A percentile compares a stretch with the other conserved stretches of the same genome.
phyloP scores from a whole-genome alignment of 495 filamentous ascomycete species.

The Tuber brumale region DNA sequence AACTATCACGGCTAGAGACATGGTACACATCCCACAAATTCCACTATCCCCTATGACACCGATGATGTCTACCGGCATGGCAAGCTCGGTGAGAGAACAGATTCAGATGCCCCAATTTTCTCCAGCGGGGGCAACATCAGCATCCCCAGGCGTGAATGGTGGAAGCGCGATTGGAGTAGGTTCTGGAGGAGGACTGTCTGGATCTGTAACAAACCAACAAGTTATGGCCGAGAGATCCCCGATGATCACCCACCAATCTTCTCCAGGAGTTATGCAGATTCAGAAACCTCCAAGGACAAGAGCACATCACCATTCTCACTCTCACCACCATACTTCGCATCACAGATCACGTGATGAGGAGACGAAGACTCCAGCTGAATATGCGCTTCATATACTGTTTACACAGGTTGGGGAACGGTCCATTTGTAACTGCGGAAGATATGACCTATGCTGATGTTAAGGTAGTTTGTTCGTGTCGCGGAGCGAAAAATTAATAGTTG shows the following conservation, averaged over 20 bases:
- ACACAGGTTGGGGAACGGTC: conserved; percentile 61
- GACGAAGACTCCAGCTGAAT: conserved; percentile 83
- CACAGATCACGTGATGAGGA: conserved; percentile 51
- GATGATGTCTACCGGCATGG: conserved; percentile 25
- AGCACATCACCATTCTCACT: conserved; percentile 70
- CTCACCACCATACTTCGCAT: conserved; percentile 60
- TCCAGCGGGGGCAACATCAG: conserved; percentile 26
- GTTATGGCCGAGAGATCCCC: conserved; percentile 24
- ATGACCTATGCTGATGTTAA: not conserved
- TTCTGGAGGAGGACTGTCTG: conserved; percentile 18
- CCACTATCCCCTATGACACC: conserved; percentile 39
- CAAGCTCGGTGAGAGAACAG: conserved; percentile 28
- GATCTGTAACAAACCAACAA: conserved; percentile 14
- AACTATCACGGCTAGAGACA: conserved; percentile 34
- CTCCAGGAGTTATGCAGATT: conserved; percentile 31
- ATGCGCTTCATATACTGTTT: conserved; percentile 92
- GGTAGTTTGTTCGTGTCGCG: conserved; percentile 64
- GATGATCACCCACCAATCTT: conserved; percentile 31
- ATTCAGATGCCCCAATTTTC: conserved; percentile 41
- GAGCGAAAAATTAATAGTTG: conserved; percentile 78
- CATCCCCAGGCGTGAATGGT: conserved; percentile 9
- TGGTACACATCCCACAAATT: conserved; percentile 40
- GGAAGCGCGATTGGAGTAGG: conserved; percentile 17
- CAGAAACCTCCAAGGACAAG: conserved; percentile 36
- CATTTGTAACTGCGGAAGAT: not conserved